phyloP scores from a whole-genome alignment of 805 yeast species.

The Candida quercuum region DNA sequence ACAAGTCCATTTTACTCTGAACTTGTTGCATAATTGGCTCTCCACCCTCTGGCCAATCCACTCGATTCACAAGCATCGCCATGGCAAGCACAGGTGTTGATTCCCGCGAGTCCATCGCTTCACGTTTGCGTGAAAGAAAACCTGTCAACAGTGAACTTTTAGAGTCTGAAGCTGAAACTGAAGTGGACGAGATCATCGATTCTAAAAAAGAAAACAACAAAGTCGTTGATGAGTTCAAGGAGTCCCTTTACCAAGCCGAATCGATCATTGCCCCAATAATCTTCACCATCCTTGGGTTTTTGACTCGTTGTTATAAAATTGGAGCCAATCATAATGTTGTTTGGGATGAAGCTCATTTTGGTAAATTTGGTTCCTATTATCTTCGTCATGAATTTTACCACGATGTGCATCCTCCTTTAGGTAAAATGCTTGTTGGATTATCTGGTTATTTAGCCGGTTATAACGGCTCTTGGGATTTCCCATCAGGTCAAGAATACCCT shows the following conservation, averaged over 20 bases:
- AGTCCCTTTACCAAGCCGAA: constrained; percentile 19
- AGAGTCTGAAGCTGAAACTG: background rate
- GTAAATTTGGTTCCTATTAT: constrained; percentile 92
- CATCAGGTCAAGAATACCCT: constrained; percentile 75
- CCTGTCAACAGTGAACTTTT: background rate
- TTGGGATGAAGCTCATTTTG: constrained; percentile 98
- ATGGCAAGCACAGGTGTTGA: constrained; percentile 1
- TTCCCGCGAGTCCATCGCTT: background rate
- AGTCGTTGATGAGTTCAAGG: constrained; percentile 14
- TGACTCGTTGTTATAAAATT: constrained; percentile 70
- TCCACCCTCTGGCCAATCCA: too few species aligned
- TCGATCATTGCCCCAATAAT: constrained; percentile 49
- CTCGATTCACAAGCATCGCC: too few species aligned
- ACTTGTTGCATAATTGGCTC: too few species aligned
- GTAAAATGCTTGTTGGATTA: constrained; percentile 86
- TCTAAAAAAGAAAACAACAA: constrained; percentile 14
- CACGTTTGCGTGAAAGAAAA: constrained; percentile 1
- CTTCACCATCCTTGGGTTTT: constrained; percentile 66
- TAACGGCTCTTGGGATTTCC: constrained; percentile 86
- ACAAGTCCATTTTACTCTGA: too few species aligned
- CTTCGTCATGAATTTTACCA: constrained; percentile 85
- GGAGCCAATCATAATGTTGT: constrained; percentile 73
- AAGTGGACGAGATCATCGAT: too few species aligned
- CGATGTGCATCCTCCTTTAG: constrained; percentile 97
- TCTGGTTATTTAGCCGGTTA: constrained; percentile 84